Conservation (phyloP, 2,329 filamentous ascomycete genomes). For the Hortaea werneckii region DNA sequence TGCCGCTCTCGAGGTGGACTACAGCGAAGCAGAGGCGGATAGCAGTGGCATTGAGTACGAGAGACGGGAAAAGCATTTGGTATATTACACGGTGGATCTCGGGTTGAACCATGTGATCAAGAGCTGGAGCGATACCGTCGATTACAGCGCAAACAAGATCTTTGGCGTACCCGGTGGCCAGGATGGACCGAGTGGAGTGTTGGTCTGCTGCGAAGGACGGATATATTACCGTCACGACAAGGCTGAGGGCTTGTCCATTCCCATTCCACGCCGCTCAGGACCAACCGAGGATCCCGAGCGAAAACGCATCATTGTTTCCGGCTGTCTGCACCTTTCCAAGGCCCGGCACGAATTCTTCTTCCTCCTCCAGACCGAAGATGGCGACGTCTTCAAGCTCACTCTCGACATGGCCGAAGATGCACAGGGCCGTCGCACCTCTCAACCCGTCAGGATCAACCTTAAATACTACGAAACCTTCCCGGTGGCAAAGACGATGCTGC, state of each 20-base stretch:
- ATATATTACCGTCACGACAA: slow-evolving; percentile 97
- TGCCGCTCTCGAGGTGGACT: slow-evolving; percentile 87
- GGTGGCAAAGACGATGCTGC: slow-evolving; percentile 74
- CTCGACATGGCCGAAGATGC: slow-evolving; percentile 82
- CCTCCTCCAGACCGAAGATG: slow-evolving; percentile 88
- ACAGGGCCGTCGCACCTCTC: slow-evolving; percentile 65
- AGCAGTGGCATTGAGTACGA: slow-evolving; percentile 71
- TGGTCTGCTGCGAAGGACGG: slow-evolving; percentile 89
- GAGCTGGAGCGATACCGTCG: slow-evolving; percentile 91
- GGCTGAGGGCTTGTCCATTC: slow-evolving; percentile 76
- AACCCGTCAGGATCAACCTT: slow-evolving; percentile 76
- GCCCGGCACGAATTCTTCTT: slow-evolving; percentile 80
- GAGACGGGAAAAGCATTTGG: slow-evolving; percentile 78
- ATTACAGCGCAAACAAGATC: slow-evolving; percentile 76
- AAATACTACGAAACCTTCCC: slow-evolving; percentile 98
- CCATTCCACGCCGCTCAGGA: slow-evolving; percentile 77
- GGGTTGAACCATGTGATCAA: slow-evolving; percentile 95
- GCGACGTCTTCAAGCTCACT: slow-evolving; percentile 95
- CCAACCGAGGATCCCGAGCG: slow-evolving; percentile 85
- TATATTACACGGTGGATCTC: slow-evolving; percentile 95
- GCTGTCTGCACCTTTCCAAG: slow-evolving; percentile 96
- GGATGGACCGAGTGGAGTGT: slow-evolving; percentile 86
- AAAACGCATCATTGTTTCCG: slow-evolving; percentile 76
- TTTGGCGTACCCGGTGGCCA: slow-evolving; percentile 93
- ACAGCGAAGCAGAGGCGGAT: slow-evolving; percentile 83